phyloP scores from a whole-genome alignment of 2,329 filamentous ascomycete species.

The Talaromyces verruculosus region DNA sequence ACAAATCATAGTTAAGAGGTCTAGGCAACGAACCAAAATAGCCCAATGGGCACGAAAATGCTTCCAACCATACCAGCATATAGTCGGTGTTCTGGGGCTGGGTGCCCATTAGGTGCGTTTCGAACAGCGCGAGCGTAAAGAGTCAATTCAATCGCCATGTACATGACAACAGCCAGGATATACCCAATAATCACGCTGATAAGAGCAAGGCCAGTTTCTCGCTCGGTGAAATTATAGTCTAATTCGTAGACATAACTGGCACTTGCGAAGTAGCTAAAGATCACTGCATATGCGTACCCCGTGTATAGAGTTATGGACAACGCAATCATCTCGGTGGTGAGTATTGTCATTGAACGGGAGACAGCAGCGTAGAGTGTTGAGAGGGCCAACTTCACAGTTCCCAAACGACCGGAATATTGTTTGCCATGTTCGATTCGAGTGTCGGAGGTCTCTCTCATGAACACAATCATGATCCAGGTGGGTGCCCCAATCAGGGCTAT shows the following conservation, averaged over 20 bases:
- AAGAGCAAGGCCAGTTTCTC: constrained; percentile 71
- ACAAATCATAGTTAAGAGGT: neutral
- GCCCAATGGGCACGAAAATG: constrained; percentile 25
- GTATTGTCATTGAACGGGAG: constrained; percentile 59
- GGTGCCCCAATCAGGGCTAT: constrained; percentile 63
- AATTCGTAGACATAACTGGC: constrained; percentile 73
- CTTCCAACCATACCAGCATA: constrained; percentile 26
- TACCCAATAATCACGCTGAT: constrained; percentile 75
- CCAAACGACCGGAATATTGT: constrained; percentile 10
- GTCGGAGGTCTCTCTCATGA: constrained; percentile 61
- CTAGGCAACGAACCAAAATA: constrained; percentile 19
- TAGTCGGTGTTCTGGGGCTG: constrained; percentile 26
- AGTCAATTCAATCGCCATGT: constrained; percentile 26
- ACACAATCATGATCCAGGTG: constrained; percentile 62
- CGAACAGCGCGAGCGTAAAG: constrained; percentile 19
- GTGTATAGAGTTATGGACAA: constrained; percentile 67
- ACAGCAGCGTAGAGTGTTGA: constrained; percentile 33
- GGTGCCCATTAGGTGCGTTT: neutral
- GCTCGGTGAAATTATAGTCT: constrained; percentile 54
- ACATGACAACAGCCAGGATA: constrained; percentile 35
- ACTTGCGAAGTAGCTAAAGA: constrained; percentile 81
- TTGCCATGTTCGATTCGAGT: neutral
- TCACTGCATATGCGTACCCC: constrained; percentile 71
- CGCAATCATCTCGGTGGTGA: constrained; percentile 69
- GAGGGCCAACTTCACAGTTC: constrained; percentile 16